Base-by-base conservation (phyloP, 2,329 filamentous ascomycete genomes). In the Verticillium nonalfalfae region DNA sequence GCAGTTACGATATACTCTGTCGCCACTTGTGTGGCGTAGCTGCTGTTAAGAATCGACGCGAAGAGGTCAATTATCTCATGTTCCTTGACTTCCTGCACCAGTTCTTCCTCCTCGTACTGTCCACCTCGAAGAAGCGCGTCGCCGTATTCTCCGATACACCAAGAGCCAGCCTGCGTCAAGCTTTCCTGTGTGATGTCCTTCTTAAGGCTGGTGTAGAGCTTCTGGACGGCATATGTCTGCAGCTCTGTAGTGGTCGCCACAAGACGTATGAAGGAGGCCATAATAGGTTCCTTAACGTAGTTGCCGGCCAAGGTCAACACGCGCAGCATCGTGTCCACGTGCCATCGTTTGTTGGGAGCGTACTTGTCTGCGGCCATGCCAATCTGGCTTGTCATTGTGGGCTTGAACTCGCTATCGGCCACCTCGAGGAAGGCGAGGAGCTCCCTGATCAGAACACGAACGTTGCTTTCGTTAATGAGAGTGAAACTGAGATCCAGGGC, bases 401-500 rank as follows among this genome's bases (percentile, higher is more conserved):
- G 91, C 78, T 99, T 99, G 80, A 99, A 99, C 75, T 99, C 95
- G 66, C 96, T 97, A 71, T 99, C 95, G 60, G 96, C 94, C 59
- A 97, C 93, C 74, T 99, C 95, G 62, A 99, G 77, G 82, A 99
- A 99, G 7, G 95, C 93, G 54, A 99, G 82, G 50, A 99, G 81
- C 73, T 99, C 96, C 65, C 96, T 83, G 63, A 99, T 95, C 45
- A 99, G 83, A 4, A 98, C 91, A 45, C 95, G 88, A 39, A 99
- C 93, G 69, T 99, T 99, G 75, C 89, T 87, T 73, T 98, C 95
- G 73, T 99, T 98, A 76, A 99, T 97, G 59, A 99, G 81, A 4
- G 96, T 99, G 72, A 99, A 99, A 76, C 95, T 98, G 61, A 99
- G 86, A 72, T 99, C 95, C 45, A 99, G 83, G n/a, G 95, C 95